phyloP scores from a whole-genome alignment of 352 stramenopile genomes.

The Pythium sp. region DNA sequence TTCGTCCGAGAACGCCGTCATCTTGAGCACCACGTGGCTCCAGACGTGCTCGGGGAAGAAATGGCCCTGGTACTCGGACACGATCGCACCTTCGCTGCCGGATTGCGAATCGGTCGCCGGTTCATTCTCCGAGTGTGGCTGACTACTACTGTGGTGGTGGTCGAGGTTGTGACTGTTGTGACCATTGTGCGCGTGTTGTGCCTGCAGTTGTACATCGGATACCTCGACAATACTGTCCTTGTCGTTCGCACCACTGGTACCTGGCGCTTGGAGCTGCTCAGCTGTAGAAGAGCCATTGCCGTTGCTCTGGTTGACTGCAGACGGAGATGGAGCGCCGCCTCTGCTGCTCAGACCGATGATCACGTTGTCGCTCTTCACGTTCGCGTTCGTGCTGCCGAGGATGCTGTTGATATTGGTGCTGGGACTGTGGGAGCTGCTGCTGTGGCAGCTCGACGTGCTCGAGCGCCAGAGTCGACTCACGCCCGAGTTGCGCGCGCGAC shows the following conservation, averaged over 20 bases:
- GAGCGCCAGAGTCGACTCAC: slow-evolving; percentile 59
- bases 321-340: background rate
- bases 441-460: slow-evolving; percentile 32
- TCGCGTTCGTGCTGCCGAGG: background rate
- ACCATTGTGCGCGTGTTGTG: background rate
- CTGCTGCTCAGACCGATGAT: background rate
- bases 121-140: slow-evolving; percentile 1
- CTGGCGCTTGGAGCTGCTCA: background rate
- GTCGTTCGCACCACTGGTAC: background rate
- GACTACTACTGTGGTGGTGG: background rate
- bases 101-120: slow-evolving; percentile 1
- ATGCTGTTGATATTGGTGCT: background rate
- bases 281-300: background rate
- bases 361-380: background rate
- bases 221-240: background rate
- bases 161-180: background rate
- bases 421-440: slow-evolving; percentile 9
- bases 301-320: background rate
- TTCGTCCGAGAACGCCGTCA: slow-evolving; percentile 77
- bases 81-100: slow-evolving; percentile 3
- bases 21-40: slow-evolving; percentile 80
- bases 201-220: background rate
- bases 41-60: slow-evolving; percentile 43
- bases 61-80: slow-evolving; percentile 24
- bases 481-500: slow-evolving; percentile 54